Evolutionary conservation across 1,139 yeast species (phyloP).

Genomic region (Komagataea norvegica): DNA sequence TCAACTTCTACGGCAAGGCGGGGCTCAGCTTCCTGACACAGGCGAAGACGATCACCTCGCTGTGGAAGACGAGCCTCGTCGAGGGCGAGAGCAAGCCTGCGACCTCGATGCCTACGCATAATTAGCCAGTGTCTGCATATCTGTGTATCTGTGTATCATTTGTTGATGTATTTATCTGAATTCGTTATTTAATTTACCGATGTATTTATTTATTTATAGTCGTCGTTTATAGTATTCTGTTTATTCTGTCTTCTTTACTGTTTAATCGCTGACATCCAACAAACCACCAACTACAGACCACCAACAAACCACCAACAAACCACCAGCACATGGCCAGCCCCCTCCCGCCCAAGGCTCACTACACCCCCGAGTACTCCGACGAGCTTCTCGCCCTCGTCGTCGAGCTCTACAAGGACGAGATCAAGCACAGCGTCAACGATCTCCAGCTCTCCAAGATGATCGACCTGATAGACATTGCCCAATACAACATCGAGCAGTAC

Average conservation of each 20-base stretch:
- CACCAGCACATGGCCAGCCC: slow-evolving; percentile 11
- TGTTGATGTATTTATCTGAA: too few species aligned
- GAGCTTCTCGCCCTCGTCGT: slow-evolving; percentile 28
- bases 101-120: slow-evolving; percentile 58
- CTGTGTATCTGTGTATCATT: too few species aligned
- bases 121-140: slow-evolving; percentile 7
- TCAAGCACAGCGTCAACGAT: slow-evolving; percentile 26
- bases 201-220: too few species aligned
- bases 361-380: slow-evolving; percentile 35
- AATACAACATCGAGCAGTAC: slow-evolving; percentile 29
- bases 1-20: slow-evolving; percentile 75
- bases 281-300: too few species aligned
- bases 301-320: too few species aligned
- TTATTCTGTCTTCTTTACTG: too few species aligned
- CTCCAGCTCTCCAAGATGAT: slow-evolving; percentile 29
- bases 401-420: slow-evolving; percentile 29
- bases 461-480: slow-evolving; percentile 31
- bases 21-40: slow-evolving; percentile 71
- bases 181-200: too few species aligned
- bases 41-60: slow-evolving; percentile 69
- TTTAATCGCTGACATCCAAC: too few species aligned
- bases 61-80: slow-evolving; percentile 60
- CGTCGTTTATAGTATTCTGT: too few species aligned
- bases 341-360: slow-evolving; percentile 12
- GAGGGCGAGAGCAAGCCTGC: slow-evolving; percentile 48